Conservation (phyloP, 805 yeast genomes). For the Teunomyces aglyptinius region DNA sequence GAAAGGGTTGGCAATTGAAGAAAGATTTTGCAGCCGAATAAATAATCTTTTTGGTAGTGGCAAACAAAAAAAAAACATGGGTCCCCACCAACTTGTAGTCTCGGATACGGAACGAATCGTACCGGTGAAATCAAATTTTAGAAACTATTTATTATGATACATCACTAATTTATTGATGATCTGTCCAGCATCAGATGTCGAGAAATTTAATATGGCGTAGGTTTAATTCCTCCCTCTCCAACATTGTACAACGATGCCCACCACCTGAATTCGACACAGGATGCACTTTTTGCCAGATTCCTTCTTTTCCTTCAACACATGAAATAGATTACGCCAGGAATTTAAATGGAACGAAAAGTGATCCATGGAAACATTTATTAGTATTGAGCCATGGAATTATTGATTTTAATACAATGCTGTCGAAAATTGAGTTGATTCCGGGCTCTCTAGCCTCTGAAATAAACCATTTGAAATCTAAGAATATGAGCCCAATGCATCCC, state of each 20-base stretch:
- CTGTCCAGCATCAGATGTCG: neutral
- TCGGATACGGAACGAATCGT: neutral
- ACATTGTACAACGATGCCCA: constrained; percentile 39
- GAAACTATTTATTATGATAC: neutral
- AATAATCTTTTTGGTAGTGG: neutral
- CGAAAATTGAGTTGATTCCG: constrained; percentile 49
- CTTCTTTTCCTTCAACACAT: constrained; percentile 40
- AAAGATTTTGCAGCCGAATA: constrained; percentile 32
- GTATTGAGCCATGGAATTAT: constrained; percentile 45
- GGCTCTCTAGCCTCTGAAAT: constrained; percentile 44
- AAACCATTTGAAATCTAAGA: constrained; percentile 26
- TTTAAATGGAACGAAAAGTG: constrained; percentile 47
- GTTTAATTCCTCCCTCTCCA: neutral
- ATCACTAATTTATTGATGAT: neutral
- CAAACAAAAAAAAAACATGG: neutral
- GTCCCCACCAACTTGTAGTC: neutral
- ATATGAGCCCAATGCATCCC: constrained; percentile 47
- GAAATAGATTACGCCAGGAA: constrained; percentile 40
- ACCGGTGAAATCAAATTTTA: neutral
- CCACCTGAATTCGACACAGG: constrained; percentile 55
- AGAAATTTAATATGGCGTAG: neutral
- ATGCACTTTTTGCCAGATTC: constrained; percentile 52
- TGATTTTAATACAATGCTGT: constrained; percentile 43
- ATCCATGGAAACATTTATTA: constrained; percentile 56
- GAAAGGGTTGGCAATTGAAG: constrained; percentile 65